Base-by-base conservation (phyloP, 768 basidiomycete species). In the Cystoderma amianthinum region DNA sequence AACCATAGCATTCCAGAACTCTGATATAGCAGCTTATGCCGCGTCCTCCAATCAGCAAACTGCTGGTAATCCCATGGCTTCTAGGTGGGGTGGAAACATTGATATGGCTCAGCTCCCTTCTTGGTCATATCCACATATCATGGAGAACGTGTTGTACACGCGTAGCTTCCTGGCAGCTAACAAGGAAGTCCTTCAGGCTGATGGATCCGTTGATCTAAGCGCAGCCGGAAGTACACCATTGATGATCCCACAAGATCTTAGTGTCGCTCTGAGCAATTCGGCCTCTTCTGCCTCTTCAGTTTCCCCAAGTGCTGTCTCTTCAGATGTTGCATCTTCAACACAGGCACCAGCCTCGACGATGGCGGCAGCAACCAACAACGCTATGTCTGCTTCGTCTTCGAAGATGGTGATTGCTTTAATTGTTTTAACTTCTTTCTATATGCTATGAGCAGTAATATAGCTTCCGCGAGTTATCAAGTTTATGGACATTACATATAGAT, bases 51-150 rank as follows among this genome's bases (percentile, higher is more conserved):
- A 55, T 44, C 69, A 63, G 45, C 43, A 62, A 50, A 82, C 80
- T 23, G 46, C 60, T n/a, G 63, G 62, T 58, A 79, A 70, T 55
- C 36, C 60, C 45, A 44, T 36, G 42, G 83, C 77, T 20, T 56
- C 72, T 12, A 60, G 48, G 32, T 86, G 85, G 85, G 85, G 83
- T 44, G 56, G 58, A 41, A 75, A 63, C 69, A 72, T 84, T 28
- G 76, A 85, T 59, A 62, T 86, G 52, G 55, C 62, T 25, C 32
- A 45, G 33, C 61, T 87, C 50, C 80, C 80, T 35, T 54, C 53
- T 0, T 81, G 76, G 80, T 59, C 79, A 4, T 69, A 76, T 43
- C 46, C 56, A 11, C 53, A 50, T 37, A 52, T 72, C 36, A 74
- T 71, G 30, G 71, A 81, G 67, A 85, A 84, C 62, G 71, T 83